Evolutionary conservation across 257 asterid species (phyloP).

Genomic region (Solanum lignicaule): DNA sequence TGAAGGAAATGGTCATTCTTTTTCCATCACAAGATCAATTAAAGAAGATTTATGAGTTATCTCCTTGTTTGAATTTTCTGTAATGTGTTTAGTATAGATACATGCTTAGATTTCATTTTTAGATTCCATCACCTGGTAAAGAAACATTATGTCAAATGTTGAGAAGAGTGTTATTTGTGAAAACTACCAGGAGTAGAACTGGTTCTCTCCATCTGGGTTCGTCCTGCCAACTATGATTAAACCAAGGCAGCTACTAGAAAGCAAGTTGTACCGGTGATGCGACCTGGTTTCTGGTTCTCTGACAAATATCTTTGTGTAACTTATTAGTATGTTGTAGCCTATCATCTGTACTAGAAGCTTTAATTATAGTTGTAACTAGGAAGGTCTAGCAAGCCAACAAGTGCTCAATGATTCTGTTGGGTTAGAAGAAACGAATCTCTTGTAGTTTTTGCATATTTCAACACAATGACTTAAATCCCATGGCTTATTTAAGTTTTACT

Average conservation of each 20-base stretch:
- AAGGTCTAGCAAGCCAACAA: not conserved
- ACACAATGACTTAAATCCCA: not conserved
- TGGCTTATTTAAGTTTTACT: not conserved
- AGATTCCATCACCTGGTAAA: not conserved
- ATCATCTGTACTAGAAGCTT: not conserved
- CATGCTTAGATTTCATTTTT: not conserved
- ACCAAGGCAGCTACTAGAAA: constrained; percentile 6
- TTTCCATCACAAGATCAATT: not conserved
- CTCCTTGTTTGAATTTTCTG: not conserved
- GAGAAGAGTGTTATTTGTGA: not conserved
- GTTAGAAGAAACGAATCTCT: not conserved
- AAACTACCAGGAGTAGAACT: constrained; percentile 5
- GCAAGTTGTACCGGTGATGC: not conserved
- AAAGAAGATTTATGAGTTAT: not conserved
- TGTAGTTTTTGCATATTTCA: not conserved
- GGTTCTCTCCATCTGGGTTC: not conserved
- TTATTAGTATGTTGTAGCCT: not conserved
- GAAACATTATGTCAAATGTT: not conserved
- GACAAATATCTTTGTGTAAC: not conserved
- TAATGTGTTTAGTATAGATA: not conserved
- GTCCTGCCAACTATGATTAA: not conserved
- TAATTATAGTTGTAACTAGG: not conserved
- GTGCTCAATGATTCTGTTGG: not conserved
- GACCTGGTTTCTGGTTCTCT: not conserved
- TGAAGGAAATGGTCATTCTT: not conserved